Percentiles rank a stretch among this genome's conserved stretches.
Conservation (phyloP, 1,139 yeast species). For the Blastobotrys arbuscula region DNA sequence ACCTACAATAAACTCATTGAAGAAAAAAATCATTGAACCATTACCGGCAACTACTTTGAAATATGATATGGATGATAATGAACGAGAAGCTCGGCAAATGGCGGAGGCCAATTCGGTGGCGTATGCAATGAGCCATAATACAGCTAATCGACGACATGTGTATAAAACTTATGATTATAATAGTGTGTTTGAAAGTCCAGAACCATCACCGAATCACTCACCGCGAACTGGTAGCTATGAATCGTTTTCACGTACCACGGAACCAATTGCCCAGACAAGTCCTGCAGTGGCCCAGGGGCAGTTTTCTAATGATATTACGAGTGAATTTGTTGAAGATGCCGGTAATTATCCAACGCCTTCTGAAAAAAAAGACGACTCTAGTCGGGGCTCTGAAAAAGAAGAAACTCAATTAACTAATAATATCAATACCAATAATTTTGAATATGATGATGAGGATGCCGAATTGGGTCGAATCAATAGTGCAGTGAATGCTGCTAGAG, state of each 20-base stretch:
- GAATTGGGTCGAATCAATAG: constrained; percentile 16
- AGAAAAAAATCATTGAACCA: constrained; percentile 51
- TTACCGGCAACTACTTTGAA: constrained; percentile 80
- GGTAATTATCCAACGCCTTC: background rate
- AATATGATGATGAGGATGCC: background rate
- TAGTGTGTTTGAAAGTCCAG: constrained; percentile 52
- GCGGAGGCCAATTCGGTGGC: constrained; percentile 30
- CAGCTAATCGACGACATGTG: constrained; percentile 68
- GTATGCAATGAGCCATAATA: constrained; percentile 65
- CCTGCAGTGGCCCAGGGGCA: constrained; percentile 25
- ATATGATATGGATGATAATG: constrained; percentile 70
- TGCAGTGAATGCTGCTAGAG: constrained; percentile 21
- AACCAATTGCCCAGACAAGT: constrained; percentile 13
- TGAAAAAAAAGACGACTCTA: background rate
- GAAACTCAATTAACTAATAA: background rate
- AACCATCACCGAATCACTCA: constrained; percentile 23
- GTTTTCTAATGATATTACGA: constrained; percentile 12
- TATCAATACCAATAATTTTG: background rate
- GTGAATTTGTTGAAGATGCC: constrained; percentile 16
- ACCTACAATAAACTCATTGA: constrained; percentile 20
- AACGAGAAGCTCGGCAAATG: constrained; percentile 50
- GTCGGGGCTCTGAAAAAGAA: background rate
- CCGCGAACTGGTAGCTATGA: constrained; percentile 18
- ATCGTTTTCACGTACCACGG: constrained; percentile 10
- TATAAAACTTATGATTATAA: constrained; percentile 77